These are phyloP conservation scores for Cyclocybe cylindracea DNA, from an alignment of 768 basidiomycete species.

Conservation along the genomic window DNA sequence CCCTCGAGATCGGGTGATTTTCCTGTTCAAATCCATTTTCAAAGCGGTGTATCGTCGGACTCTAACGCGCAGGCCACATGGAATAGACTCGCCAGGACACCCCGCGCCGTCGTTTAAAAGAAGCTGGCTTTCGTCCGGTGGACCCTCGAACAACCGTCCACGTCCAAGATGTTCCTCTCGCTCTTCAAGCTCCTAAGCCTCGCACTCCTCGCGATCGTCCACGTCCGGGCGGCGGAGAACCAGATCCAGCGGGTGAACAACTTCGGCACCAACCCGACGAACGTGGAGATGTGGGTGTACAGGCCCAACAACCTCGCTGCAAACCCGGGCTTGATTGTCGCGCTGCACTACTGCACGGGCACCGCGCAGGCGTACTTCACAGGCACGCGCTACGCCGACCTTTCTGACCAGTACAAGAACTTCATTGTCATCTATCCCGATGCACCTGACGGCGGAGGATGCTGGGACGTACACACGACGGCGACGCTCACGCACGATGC, in stretches of 20 bases:
- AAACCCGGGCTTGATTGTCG: conserved; percentile 49
- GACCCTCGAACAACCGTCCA: not conserved
- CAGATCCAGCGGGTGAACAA: conserved; percentile 41
- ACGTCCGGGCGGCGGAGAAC: conserved; percentile 27
- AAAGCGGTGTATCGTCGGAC: too few species aligned
- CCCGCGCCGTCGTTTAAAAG: too few species aligned
- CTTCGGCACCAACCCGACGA: conserved; percentile 55
- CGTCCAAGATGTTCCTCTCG: conserved; percentile 15
- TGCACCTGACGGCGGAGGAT: conserved; percentile 43
- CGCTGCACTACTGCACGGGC: conserved; percentile 54
- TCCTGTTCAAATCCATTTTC: too few species aligned
- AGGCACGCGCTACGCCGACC: conserved; percentile 48
- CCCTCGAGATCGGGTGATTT: too few species aligned
- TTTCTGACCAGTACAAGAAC: conserved; percentile 44
- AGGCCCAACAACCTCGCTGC: conserved; percentile 36
- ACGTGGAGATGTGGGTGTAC: conserved; percentile 50
- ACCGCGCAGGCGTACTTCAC: conserved; percentile 52
- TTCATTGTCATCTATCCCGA: conserved; percentile 54
- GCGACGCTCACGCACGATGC: conserved; percentile 55
- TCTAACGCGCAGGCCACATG: too few species aligned
- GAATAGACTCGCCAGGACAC: too few species aligned
- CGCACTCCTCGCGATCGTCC: conserved; percentile 12
- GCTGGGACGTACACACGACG: conserved; percentile 54
- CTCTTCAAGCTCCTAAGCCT: conserved; percentile 19
- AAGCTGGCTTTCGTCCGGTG: too few species aligned